phyloP scores from a whole-genome alignment of 495 filamentous ascomycete species.

The Penicillium canariense region DNA sequence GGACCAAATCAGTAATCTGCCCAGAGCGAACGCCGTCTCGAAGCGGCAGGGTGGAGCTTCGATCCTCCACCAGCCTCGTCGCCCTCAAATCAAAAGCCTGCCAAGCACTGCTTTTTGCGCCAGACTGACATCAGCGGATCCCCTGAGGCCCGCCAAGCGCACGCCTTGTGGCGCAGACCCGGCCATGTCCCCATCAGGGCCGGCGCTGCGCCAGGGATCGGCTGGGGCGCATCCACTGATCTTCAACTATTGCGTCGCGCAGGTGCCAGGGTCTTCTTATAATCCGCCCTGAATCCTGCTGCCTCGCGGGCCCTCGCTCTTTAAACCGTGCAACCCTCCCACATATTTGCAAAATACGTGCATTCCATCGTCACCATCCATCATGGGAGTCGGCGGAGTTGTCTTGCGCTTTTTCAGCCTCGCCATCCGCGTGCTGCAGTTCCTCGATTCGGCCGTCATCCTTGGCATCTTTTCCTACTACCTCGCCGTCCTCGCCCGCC shows the following conservation, averaged over 20 bases:
- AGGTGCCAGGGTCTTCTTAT: slow-evolving; percentile 12
- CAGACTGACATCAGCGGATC: slow-evolving; percentile 6
- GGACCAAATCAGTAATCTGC: too few relatives aligned
- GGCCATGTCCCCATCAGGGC: slow-evolving; percentile 6
- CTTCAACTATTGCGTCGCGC: slow-evolving; percentile 23
- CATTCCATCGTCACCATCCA: slow-evolving; percentile 10
- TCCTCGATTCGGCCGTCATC: slow-evolving; percentile 67
- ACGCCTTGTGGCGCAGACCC: slow-evolving; percentile 17
- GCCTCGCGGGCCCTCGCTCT: slow-evolving; percentile 13
- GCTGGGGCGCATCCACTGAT: slow-evolving; percentile 24
- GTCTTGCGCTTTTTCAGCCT: slow-evolving; percentile 62
- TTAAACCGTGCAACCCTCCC: slow-evolving; percentile 6
- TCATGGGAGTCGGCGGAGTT: slow-evolving; percentile 51
- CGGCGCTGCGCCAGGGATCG: slow-evolving; percentile 9
- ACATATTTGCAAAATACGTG: too few relatives aligned
- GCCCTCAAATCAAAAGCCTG: not conserved
- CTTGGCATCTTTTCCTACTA: slow-evolving; percentile 75
- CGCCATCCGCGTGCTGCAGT: slow-evolving; percentile 65
- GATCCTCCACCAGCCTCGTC: not conserved
- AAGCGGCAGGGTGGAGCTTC: not conserved
- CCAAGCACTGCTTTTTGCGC: not conserved
- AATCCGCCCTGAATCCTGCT: slow-evolving; percentile 26
- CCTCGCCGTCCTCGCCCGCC: slow-evolving; percentile 51
- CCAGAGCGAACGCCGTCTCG: not conserved
- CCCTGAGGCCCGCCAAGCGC: not conserved